phyloP scores from a whole-genome alignment of 768 basidiomycete species.

The Psilocybe azurescens region DNA sequence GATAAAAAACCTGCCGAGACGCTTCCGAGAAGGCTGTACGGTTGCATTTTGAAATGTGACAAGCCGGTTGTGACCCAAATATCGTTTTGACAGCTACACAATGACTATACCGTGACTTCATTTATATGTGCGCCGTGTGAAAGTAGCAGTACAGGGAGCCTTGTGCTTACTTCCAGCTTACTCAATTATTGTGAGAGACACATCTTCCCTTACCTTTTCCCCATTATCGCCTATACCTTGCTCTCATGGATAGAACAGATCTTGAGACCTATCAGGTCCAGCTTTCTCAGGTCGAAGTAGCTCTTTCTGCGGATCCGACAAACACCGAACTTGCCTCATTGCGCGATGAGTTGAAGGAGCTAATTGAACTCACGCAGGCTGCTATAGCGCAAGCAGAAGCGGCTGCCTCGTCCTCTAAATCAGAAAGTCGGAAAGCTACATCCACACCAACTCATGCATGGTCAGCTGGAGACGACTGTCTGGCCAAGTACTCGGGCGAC shows the following conservation, averaged over 20 bases:
- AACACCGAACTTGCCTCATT: constrained; percentile 77
- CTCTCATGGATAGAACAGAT: constrained; percentile 67
- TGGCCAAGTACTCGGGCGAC: constrained; percentile 87
- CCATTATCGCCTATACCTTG: constrained; percentile 2
- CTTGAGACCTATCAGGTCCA: constrained; percentile 91
- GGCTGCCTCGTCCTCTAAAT: constrained; percentile 59
- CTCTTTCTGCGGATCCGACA: constrained; percentile 74
- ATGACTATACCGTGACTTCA: too few relatives aligned
- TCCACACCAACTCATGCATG: constrained; percentile 61
- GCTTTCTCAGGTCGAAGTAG: constrained; percentile 85
- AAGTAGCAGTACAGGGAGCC: not conserved
- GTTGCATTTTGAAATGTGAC: too few relatives aligned
- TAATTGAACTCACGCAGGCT: constrained; percentile 80
- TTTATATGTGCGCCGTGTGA: not conserved
- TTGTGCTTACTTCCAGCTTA: not conserved
- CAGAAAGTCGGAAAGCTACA: constrained; percentile 61
- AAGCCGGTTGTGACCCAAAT: too few relatives aligned
- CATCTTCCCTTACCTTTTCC: constrained; percentile 9
- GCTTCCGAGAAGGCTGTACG: too few relatives aligned
- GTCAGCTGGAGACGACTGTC: constrained; percentile 84
- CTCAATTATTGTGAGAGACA: not conserved
- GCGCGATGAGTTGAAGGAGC: constrained; percentile 79
- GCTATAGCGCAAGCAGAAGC: constrained; percentile 72
- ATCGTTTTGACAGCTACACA: too few relatives aligned
- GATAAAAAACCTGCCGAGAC: too few relatives aligned